A percentile compares a stretch with the other conserved stretches of the same genome.
These are phyloP conservation scores for Orbilia quercus DNA, from an alignment of 2,329 filamentous ascomycete species.

Conservation along the genomic window DNA sequence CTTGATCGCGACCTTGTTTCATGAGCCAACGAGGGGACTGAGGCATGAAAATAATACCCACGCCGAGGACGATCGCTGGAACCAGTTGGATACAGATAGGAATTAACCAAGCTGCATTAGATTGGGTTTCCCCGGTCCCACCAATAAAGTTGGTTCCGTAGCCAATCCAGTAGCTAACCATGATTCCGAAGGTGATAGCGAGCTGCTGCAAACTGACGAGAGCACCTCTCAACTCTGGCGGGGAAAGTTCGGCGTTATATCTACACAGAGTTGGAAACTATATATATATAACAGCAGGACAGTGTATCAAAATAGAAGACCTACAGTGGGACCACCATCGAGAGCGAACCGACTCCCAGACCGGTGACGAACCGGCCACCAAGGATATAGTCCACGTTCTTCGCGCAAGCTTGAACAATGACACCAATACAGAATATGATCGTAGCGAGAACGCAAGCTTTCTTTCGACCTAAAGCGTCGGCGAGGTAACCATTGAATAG, in stretches of 20 bases:
- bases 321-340: conserved; percentile 73
- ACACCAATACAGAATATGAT: conserved; percentile 77
- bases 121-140: conserved; percentile 61
- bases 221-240: conserved; percentile 66
- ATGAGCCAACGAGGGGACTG: conserved; percentile 70
- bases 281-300: conserved; percentile 60
- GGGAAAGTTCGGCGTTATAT: conserved; percentile 66
- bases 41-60: conserved; percentile 66
- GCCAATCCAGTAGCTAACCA: conserved; percentile 65
- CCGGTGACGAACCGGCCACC: conserved; percentile 79
- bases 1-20: conserved; percentile 66
- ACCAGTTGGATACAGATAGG: conserved; percentile 66
- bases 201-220: conserved; percentile 64
- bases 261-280: conserved; percentile 62
- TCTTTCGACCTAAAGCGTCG: conserved; percentile 76
- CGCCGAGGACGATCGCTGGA: conserved; percentile 62
- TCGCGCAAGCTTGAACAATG: conserved; percentile 74
- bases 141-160: conserved; percentile 65
- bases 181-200: conserved; percentile 65
- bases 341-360: conserved; percentile 76
- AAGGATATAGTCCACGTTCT: conserved; percentile 71
- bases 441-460: conserved; percentile 74
- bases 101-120: conserved; percentile 65
- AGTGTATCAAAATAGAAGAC: conserved; percentile 61
- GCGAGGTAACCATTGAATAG: conserved; percentile 77